Base-by-base conservation (phyloP, 2,329 filamentous ascomycete genomes). In the Ceratocystis colombiana region DNA sequence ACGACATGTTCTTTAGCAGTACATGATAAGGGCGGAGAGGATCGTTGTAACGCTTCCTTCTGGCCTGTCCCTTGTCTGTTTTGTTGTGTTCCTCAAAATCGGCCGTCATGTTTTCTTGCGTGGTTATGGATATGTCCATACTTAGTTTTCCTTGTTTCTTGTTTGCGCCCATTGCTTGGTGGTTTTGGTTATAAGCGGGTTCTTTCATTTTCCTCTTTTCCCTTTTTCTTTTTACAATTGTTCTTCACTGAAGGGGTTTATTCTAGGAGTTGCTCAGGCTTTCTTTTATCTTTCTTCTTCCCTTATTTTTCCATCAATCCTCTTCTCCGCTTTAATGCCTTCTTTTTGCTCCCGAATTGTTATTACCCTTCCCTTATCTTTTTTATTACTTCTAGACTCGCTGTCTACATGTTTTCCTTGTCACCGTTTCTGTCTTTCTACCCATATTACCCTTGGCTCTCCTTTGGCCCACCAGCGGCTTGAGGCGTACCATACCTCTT, bases 1-100 rank as follows among this genome's bases (percentile, higher is more conserved):
- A 81, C 66, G 80, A 83, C 68, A 74, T 82, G 66, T 82, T 83
- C 70, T 84, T 82, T 70, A 76, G 77, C 64, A 76, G 69, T 69
- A 70, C 72, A 66, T 76, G 69, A 72, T 37, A 41, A 28, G 4
- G 66, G 37, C 20, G 44, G 5, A 8, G 22, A 22, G 25, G 30
- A 63, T 28, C 20, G 37, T 48, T 46, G 53, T 62, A 8, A 17
- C 8, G 28, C 17, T 5, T 59, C 30, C 33, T 59, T 3, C 10
- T 64, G 17, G 7, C 20, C 33, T 46, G n/a, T 5, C 17, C 25
- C 8, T 15, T 7, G n/a, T 37, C 15, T 63, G 37, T 41, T 41
- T 41, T 41, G 37, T 41, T 41, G 37, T 41, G 37, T 41, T 41
- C 37, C 37, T 61, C 65, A 63, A 63, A 30, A 63, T 62, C 12